phyloP scores from a whole-genome alignment of 257 asterid species.

The Parsonsia alboflavescens region DNA sequence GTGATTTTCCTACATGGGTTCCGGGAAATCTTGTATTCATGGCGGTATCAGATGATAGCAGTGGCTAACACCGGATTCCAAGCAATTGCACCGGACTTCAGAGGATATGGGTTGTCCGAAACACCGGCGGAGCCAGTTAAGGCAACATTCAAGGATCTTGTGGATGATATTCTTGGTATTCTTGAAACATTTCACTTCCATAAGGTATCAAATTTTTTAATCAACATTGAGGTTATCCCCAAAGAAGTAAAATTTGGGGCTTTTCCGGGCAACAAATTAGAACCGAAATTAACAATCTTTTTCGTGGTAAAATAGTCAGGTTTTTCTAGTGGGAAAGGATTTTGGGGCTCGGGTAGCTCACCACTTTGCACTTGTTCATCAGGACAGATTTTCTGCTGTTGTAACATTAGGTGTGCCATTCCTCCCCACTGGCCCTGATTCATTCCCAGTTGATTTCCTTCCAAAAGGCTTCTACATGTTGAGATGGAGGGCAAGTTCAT shows the following conservation, averaged over 20 bases:
- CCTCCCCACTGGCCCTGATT: slow-evolving; percentile 13
- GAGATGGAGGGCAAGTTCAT: slow-evolving; percentile 19
- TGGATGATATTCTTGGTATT: slow-evolving; percentile 32
- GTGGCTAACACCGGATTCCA: slow-evolving; percentile 47
- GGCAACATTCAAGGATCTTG: slow-evolving; percentile 36
- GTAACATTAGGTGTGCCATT: slow-evolving; percentile 55
- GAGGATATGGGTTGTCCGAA: slow-evolving; percentile 61
- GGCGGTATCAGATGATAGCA: slow-evolving; percentile 68
- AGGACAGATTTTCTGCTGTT: slow-evolving; percentile 27
- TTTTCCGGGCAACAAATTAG: not conserved
- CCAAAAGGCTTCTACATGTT: slow-evolving; percentile 20
- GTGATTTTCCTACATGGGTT: slow-evolving; percentile 61
- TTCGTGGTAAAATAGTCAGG: slow-evolving; percentile 1
- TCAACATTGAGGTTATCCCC: not conserved
- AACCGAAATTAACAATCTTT: not conserved
- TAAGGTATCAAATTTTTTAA: not conserved
- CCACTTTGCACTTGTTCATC: not conserved
- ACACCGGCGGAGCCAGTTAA: slow-evolving; percentile 44
- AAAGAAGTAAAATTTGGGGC: not conserved
- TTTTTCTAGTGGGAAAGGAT: slow-evolving; percentile 11
- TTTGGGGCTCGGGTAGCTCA: slow-evolving; percentile 6
- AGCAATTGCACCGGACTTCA: slow-evolving; percentile 54
- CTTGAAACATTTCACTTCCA: slow-evolving; percentile 10
- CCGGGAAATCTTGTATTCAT: slow-evolving; percentile 65
- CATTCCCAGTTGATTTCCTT: not conserved